Percentiles rank a stretch among this genome's conserved stretches.
Conservation (phyloP, 495 filamentous ascomycete genomes). For the Tuber umbilicatum region DNA sequence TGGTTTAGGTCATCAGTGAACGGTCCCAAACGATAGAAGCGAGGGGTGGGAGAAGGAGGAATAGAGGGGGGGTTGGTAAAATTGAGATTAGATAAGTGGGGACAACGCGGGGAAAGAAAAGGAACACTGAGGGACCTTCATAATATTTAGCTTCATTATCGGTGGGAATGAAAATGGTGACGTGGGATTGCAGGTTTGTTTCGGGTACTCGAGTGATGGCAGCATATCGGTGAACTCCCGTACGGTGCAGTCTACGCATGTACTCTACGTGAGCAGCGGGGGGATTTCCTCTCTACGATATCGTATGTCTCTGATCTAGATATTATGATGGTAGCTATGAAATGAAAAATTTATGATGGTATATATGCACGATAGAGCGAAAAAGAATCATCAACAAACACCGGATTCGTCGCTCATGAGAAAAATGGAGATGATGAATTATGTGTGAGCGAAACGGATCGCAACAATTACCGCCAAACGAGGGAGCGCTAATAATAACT, state of each 20-base stretch:
- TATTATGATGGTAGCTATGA: neutral
- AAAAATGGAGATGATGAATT: neutral
- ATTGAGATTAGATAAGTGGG: neutral
- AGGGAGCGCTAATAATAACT: neutral
- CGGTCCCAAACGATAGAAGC: neutral
- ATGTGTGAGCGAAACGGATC: neutral
- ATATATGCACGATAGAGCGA: neutral
- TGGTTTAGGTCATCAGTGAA: neutral
- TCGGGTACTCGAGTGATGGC: neutral
- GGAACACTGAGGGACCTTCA: neutral
- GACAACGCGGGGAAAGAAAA: neutral
- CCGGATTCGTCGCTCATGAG: neutral
- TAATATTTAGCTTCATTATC: neutral
- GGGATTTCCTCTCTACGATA: neutral
- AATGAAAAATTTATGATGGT: constrained; percentile 1
- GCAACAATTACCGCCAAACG: neutral
- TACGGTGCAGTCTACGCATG: neutral
- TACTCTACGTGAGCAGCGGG: neutral
- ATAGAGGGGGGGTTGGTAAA: neutral
- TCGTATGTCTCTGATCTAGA: neutral
- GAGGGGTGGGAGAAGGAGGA: neutral
- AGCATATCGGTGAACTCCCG: neutral
- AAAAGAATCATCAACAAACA: neutral
- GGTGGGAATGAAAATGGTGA: constrained; percentile 1
- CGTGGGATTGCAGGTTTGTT: constrained; percentile 2